These are phyloP conservation scores for Tolypocladium guangdongense DNA, from an alignment of 2,329 filamentous ascomycete species.

Conservation along the genomic window DNA sequence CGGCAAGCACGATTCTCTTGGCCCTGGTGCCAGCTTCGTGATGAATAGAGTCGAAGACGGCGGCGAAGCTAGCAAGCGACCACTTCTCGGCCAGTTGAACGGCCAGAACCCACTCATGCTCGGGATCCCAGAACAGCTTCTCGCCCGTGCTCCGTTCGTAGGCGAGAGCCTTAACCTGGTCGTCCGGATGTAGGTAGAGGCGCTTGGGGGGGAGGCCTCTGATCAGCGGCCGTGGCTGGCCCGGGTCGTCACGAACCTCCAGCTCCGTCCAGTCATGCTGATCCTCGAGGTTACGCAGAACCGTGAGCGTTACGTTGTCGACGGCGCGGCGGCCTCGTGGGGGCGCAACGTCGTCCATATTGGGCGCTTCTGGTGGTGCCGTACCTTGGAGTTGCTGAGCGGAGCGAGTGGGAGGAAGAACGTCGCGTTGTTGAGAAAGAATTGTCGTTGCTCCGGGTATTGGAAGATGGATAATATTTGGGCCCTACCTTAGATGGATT, in stretches of 20 bases:
- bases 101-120: conserved; percentile 68
- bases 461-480: background rate
- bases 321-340: background rate
- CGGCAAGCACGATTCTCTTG: conserved; percentile 65
- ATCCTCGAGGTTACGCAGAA: conserved; percentile 60
- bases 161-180: conserved; percentile 64
- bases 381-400: background rate
- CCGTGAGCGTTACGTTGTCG: conserved; percentile 25
- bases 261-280: conserved; percentile 67
- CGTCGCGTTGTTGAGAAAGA: background rate
- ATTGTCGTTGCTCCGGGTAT: background rate
- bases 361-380: background rate
- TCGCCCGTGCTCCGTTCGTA: conserved; percentile 39
- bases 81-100: conserved; percentile 63
- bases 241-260: conserved; percentile 36
- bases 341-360: background rate
- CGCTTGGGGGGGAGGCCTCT: conserved; percentile 62
- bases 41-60: conserved; percentile 55
- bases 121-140: conserved; percentile 35
- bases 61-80: conserved; percentile 54
- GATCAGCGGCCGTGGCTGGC: conserved; percentile 48
- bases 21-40: conserved; percentile 31
- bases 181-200: conserved; percentile 71
- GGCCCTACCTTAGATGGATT: background rate
- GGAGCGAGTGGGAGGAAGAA: background rate